Conservation (phyloP, 2,329 filamentous ascomycete species). For the Amylocarpus encephaloides region DNA sequence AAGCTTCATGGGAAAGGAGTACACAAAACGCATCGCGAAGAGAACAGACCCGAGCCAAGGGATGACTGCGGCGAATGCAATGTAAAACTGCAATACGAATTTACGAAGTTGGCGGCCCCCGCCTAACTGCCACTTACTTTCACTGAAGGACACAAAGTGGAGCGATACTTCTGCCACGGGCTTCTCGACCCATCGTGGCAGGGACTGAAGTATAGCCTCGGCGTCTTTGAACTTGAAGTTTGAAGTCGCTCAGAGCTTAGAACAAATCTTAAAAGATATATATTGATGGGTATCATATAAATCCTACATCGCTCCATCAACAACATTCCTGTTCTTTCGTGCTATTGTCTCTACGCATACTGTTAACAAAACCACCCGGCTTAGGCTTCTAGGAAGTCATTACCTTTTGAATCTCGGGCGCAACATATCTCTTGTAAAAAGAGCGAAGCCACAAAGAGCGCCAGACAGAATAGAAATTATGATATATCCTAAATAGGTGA, state of each 20-base stretch:
- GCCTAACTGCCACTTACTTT: neutral
- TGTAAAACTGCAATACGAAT: constrained; percentile 1
- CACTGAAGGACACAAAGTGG: too few relatives aligned
- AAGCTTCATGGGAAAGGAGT: constrained; percentile 22
- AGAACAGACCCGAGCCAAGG: neutral
- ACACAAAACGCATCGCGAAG: neutral
- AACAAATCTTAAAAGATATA: too few relatives aligned
- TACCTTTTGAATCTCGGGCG: neutral
- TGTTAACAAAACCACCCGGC: neutral
- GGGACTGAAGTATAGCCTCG: neutral
- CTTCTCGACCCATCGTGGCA: neutral
- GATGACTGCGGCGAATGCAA: too few relatives aligned
- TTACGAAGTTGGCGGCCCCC: neutral
- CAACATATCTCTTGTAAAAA: constrained; percentile 21
- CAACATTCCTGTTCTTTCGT: constrained; percentile 5
- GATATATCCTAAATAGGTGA: constrained; percentile 18
- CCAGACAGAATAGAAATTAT: constrained; percentile 21
- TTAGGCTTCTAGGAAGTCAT: neutral
- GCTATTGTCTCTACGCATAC: neutral
- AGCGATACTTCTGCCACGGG: neutral
- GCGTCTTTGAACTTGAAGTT: too few relatives aligned
- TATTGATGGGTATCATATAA: too few relatives aligned
- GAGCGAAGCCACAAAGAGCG: constrained; percentile 18
- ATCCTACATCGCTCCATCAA: neutral
- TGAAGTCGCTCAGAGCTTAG: too few relatives aligned